phyloP scores from a whole-genome alignment of 2,329 filamentous ascomycete species.

The Capronia epimyces region DNA sequence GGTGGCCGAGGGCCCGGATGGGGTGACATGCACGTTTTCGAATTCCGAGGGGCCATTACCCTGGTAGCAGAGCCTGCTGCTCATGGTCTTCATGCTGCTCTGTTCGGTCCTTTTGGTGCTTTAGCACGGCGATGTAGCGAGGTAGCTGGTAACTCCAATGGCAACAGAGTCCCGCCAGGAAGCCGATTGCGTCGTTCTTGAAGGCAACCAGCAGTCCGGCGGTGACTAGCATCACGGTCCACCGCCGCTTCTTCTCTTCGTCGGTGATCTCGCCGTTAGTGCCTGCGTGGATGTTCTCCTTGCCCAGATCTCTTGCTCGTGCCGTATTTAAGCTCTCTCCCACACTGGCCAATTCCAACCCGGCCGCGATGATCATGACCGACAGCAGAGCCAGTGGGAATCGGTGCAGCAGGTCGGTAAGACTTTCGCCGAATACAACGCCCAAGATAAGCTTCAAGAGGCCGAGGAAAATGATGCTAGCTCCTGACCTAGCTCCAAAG shows the following conservation, averaged over 20 bases:
- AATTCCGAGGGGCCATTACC: conserved; percentile 18
- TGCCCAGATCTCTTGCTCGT: conserved; percentile 54
- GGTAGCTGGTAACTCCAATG: conserved; percentile 59
- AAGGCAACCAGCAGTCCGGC: conserved; percentile 77
- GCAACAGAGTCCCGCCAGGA: conserved; percentile 73
- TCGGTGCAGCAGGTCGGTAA: conserved; percentile 62
- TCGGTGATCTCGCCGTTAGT: conserved; percentile 13
- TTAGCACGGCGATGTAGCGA: conserved; percentile 1
- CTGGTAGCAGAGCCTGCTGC: conserved; percentile 25
- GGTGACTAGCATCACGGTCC: conserved; percentile 87
- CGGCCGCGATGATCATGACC: conserved; percentile 84
- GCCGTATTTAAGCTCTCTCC: conserved; percentile 77
- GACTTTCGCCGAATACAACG: conserved; percentile 64
- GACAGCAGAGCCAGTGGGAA: conserved; percentile 77
- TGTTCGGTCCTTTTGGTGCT: not conserved
- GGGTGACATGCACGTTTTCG: conserved; percentile 24
- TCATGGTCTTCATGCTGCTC: conserved; percentile 11
- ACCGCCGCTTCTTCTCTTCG: conserved; percentile 64
- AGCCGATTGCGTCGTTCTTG: conserved; percentile 83
- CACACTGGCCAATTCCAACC: conserved; percentile 78
- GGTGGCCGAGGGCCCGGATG: conserved; percentile 21
- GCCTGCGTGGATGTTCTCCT: conserved; percentile 29
- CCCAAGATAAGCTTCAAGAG: conserved; percentile 68
- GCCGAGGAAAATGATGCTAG: conserved; percentile 75
- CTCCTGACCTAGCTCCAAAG: conserved; percentile 83